A percentile compares a stretch with the other conserved stretches of the same genome.
Evolutionary conservation across 208 protist genomes (phyloP).

Genomic region (Novymonas esmeraldas): DNA sequence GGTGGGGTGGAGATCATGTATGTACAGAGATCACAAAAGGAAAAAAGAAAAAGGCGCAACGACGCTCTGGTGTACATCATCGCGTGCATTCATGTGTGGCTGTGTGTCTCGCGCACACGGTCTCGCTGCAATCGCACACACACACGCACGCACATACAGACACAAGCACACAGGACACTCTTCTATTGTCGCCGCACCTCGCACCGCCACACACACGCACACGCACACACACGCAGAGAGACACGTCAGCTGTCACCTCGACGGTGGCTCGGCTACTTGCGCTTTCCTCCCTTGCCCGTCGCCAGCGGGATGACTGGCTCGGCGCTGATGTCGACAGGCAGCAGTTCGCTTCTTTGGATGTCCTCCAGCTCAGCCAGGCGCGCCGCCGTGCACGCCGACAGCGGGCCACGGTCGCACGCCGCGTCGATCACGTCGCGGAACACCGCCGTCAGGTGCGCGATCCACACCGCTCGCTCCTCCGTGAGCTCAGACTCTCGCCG

Average conservation of each 20-base stretch:
- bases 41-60: too few species aligned
- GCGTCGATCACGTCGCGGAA: slow-evolving; percentile 49
- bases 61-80: not conserved
- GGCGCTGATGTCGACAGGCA: slow-evolving; percentile 58
- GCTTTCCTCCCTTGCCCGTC: slow-evolving; percentile 20
- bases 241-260: too few species aligned
- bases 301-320: slow-evolving; percentile 50
- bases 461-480: slow-evolving; percentile 1
- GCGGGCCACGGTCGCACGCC: slow-evolving; percentile 56
- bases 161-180: too few species aligned
- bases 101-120: not conserved
- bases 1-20: not conserved
- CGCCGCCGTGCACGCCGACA: slow-evolving; percentile 43
- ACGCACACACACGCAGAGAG: not conserved
- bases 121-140: not conserved
- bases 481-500: slow-evolving; percentile 13
- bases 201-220: not conserved
- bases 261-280: slow-evolving; percentile 23
- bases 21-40: slow-evolving; percentile 1
- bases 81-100: not conserved
- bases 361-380: slow-evolving; percentile 47
- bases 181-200: not conserved
- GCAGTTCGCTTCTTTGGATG: slow-evolving; percentile 55
- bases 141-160: not conserved
- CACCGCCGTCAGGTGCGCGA: not conserved